Evolutionary conservation across 768 basidiomycete genomes (phyloP).

Genomic region (Termitomyces sp.): DNA sequence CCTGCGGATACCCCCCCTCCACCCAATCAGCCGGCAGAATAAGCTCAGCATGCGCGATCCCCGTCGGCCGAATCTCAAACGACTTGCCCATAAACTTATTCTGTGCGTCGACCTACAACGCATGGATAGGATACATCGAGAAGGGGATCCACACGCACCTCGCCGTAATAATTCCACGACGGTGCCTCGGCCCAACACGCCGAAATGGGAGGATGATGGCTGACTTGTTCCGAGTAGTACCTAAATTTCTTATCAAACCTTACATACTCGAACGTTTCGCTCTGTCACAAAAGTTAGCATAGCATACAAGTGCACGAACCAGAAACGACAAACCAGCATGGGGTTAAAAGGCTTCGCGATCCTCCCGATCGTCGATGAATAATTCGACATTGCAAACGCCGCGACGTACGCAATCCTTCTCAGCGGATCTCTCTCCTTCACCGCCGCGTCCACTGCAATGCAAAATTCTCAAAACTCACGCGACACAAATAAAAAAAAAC

Average conservation of each 20-base stretch:
- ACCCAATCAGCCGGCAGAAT: conserved; percentile 60
- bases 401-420: conserved; percentile 89
- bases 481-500: conserved; percentile 15
- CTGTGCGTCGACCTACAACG: conserved; percentile 84
- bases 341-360: conserved; percentile 98
- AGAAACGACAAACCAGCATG: conserved; percentile 46
- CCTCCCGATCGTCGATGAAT: conserved; percentile 91
- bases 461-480: conserved; percentile 6
- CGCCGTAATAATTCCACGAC: conserved; percentile 87
- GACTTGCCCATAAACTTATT: conserved; percentile 96
- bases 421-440: conserved; percentile 69
- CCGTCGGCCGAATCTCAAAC: conserved; percentile 94
- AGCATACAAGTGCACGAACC: neutral
- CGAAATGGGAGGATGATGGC: conserved; percentile 95
- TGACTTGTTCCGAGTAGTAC: conserved; percentile 95
- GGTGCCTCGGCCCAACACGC: conserved; percentile 95
- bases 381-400: conserved; percentile 98
- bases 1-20: conserved; percentile 60
- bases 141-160: conserved; percentile 45
- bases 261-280: conserved; percentile 95
- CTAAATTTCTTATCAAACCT: conserved; percentile 84
- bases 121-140: neutral
- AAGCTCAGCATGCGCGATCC: conserved; percentile 87
- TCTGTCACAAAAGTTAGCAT: conserved; percentile 33
- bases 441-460: conserved; percentile 76